Percentiles rank a stretch among this genome's conserved stretches.
Evolutionary conservation across 179 eudicot species (phyloP).

Genomic region (Beta lomatogona): DNA sequence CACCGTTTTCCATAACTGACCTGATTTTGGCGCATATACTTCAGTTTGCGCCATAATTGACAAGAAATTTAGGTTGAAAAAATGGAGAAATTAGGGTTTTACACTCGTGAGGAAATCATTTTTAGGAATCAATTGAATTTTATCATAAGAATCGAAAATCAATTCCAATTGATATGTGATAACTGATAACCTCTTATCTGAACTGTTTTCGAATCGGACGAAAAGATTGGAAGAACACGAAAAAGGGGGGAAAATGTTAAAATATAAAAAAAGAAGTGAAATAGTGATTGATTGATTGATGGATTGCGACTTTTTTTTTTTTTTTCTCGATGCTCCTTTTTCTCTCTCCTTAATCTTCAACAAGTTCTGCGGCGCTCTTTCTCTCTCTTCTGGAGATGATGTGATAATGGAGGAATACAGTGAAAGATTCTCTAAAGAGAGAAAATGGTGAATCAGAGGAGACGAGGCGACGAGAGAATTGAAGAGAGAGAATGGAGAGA

Average conservation of each 20-base stretch:
- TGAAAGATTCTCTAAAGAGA: too few species aligned
- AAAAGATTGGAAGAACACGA: background rate
- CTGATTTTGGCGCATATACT: constrained; percentile 67
- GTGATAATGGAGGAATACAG: too few species aligned
- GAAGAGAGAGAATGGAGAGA: too few species aligned
- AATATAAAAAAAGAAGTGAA: background rate
- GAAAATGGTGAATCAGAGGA: too few species aligned
- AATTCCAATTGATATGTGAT: background rate
- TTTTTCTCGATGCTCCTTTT: too few species aligned
- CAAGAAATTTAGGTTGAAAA: background rate
- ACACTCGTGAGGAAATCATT: too few species aligned
- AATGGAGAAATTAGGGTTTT: constrained; percentile 6
- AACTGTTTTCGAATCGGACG: background rate
- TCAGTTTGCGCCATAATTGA: constrained; percentile 53
- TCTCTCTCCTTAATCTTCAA: too few species aligned
- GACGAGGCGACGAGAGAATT: too few species aligned
- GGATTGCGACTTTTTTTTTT: background rate
- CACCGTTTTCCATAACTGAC: constrained; percentile 72
- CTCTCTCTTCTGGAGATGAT: too few species aligned
- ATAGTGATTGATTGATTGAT: constrained; percentile 4
- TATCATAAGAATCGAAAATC: background rate
- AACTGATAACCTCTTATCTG: too few species aligned
- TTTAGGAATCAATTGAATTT: background rate
- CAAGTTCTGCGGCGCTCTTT: too few species aligned
- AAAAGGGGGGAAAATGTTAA: background rate